Percentiles rank a stretch among this genome's conserved stretches.
Conservation (phyloP, 2,329 filamentous ascomycete species). For the Meredithiella fracta region DNA sequence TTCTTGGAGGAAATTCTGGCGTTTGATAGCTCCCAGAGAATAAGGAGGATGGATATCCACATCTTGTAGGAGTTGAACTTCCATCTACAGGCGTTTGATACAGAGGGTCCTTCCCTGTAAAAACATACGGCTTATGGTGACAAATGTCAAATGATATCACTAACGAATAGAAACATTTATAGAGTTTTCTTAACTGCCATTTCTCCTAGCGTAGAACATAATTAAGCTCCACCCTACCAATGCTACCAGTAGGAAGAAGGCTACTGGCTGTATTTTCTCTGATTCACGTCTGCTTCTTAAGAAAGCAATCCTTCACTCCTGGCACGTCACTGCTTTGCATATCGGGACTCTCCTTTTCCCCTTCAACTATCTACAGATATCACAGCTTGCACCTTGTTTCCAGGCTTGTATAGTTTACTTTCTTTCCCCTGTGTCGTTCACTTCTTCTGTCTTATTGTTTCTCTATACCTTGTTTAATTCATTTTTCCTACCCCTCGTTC, state of each 20-base stretch:
- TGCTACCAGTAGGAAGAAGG: background rate
- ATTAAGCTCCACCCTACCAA: conserved; percentile 10
- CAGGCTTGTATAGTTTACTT: background rate
- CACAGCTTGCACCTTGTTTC: background rate
- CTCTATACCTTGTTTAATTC: conserved; percentile 8
- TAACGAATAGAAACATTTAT: conserved; percentile 3
- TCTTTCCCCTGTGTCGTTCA: background rate
- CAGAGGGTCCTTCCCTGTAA: too few relatives aligned
- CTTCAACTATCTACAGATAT: background rate
- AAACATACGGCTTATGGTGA: too few relatives aligned
- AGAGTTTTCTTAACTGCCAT: background rate
- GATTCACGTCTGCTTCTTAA: conserved; percentile 7
- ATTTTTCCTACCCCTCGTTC: background rate
- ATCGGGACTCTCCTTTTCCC: background rate
- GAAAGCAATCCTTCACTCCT: conserved; percentile 5
- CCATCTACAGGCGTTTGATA: too few relatives aligned
- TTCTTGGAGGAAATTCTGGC: background rate
- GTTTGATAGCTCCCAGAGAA: background rate
- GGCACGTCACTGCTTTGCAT: conserved; percentile 12
- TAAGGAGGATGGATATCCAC: background rate
- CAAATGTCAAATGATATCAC: too few relatives aligned
- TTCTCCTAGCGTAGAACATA: background rate
- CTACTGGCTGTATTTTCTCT: conserved; percentile 5
- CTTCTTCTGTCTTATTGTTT: conserved; percentile 3
- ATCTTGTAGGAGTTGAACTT: too few relatives aligned